A percentile compares a stretch with the other conserved stretches of the same genome.
Conservation (phyloP, 345 rosid species). For the Salix caprea region DNA sequence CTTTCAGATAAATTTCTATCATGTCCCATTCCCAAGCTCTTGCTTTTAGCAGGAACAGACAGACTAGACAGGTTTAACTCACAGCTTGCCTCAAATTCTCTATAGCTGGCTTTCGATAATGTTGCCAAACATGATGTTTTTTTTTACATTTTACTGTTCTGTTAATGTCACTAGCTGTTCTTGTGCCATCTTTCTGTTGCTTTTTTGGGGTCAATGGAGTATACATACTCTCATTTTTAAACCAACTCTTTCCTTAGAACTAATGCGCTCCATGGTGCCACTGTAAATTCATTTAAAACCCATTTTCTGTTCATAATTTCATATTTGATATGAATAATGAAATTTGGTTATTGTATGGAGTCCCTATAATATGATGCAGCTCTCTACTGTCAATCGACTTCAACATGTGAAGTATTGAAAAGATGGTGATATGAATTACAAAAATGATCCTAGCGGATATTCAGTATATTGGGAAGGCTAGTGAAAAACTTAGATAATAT, state of each 20-base stretch:
- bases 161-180: background rate
- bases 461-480: background rate
- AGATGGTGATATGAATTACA: background rate
- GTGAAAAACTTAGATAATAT: background rate
- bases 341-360: background rate
- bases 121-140: background rate
- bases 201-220: background rate
- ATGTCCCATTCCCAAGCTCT: constrained; percentile 75
- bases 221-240: background rate
- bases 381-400: background rate
- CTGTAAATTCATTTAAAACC: background rate
- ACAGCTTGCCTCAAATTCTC: background rate
- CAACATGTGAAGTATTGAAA: background rate
- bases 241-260: background rate
- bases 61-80: constrained; percentile 69
- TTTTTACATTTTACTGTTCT: no score
- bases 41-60: constrained; percentile 86
- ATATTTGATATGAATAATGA: background rate
- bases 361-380: background rate
- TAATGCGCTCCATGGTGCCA: background rate
- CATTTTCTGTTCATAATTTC: background rate
- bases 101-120: background rate
- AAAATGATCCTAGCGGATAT: background rate
- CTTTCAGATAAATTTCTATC: constrained; percentile 87
- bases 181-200: background rate